These are phyloP conservation scores for Haplosporangium sp. DNA, from an alignment of 371 early-diverging fungal genomes.

Conservation along the genomic window DNA sequence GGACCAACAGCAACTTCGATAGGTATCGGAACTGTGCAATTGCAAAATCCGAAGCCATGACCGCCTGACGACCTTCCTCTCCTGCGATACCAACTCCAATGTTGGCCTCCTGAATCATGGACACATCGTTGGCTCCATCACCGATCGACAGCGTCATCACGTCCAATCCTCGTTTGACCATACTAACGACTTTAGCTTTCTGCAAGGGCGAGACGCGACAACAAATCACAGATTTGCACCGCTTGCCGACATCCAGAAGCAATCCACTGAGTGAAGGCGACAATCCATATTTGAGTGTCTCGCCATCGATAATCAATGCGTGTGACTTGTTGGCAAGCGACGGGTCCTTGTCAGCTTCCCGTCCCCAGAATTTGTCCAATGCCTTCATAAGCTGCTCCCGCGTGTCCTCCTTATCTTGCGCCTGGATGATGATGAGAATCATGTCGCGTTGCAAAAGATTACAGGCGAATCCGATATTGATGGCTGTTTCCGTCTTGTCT, in stretches of 20 bases:
- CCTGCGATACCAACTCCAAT: slow-evolving; percentile 94
- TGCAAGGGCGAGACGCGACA: slow-evolving; percentile 93
- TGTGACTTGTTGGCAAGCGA: slow-evolving; percentile 58
- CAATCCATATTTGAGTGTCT: slow-evolving; percentile 84
- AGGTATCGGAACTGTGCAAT: slow-evolving; percentile 89
- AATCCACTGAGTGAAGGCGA: slow-evolving; percentile 64
- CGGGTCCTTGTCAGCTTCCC: slow-evolving; percentile 54
- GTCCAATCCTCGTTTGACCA: slow-evolving; percentile 70
- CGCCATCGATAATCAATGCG: slow-evolving; percentile 94
- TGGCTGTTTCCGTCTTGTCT: slow-evolving; percentile 91
- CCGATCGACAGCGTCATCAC: slow-evolving; percentile 89
- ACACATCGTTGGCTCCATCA: slow-evolving; percentile 95
- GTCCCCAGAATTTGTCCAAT: slow-evolving; percentile 56
- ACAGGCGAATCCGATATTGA: slow-evolving; percentile 86
- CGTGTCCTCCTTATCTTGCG: slow-evolving; percentile 67
- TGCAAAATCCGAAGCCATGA: slow-evolving; percentile 91
- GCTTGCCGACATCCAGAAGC: slow-evolving; percentile 75
- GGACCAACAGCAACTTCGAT: slow-evolving; percentile 78
- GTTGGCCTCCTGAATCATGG: slow-evolving; percentile 94
- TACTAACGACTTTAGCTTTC: slow-evolving; percentile 86
- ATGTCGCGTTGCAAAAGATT: slow-evolving; percentile 76
- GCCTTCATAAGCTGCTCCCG: slow-evolving; percentile 73
- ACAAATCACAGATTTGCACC: slow-evolving; percentile 82
- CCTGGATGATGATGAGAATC: slow-evolving; percentile 76
- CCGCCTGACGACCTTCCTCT: slow-evolving; percentile 95